These are phyloP conservation scores for Ophiostoma populinum DNA, from an alignment of 2,329 filamentous ascomycete genomes.

Conservation along the genomic window DNA sequence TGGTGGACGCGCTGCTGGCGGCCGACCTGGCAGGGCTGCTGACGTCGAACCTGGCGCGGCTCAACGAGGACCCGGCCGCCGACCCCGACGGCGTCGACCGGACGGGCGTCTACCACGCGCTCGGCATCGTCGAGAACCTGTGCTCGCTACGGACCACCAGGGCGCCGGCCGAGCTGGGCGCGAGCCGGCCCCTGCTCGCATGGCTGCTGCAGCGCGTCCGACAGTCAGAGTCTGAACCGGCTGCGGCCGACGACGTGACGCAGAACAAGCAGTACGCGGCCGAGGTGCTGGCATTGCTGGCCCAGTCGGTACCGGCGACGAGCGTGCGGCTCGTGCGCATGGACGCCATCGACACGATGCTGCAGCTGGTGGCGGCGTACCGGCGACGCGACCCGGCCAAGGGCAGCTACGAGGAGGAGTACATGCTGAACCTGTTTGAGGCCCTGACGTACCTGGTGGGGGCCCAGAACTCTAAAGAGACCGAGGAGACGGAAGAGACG, in stretches of 20 bases:
- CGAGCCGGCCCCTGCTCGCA: conserved; percentile 44
- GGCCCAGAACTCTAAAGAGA: background rate
- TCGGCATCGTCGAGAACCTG: conserved; percentile 73
- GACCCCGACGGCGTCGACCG: conserved; percentile 50
- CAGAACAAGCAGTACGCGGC: conserved; percentile 95
- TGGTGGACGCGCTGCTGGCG: conserved; percentile 51
- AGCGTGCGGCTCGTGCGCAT: conserved; percentile 42
- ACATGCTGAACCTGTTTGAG: conserved; percentile 86
- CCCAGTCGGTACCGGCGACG: conserved; percentile 57
- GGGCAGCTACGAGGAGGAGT: conserved; percentile 82
- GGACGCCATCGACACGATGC: conserved; percentile 60
- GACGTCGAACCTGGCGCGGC: conserved; percentile 58
- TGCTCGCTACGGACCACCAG: conserved; percentile 45
- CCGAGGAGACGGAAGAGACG: conserved; percentile 12
- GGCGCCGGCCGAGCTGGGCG: conserved; percentile 54
- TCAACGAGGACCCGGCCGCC: conserved; percentile 55
- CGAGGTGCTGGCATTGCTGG: conserved; percentile 76
- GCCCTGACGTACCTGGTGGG: conserved; percentile 60
- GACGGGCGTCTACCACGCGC: conserved; percentile 69
- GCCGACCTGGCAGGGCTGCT: conserved; percentile 59
- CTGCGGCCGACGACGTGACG: conserved; percentile 27
- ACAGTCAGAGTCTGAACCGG: conserved; percentile 32
- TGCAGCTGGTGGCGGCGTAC: conserved; percentile 73
- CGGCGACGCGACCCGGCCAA: conserved; percentile 72
- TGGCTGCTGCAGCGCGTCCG: conserved; percentile 69